Conservation (phyloP, 169 alveolate species). For the Blepharisma undulans region DNA sequence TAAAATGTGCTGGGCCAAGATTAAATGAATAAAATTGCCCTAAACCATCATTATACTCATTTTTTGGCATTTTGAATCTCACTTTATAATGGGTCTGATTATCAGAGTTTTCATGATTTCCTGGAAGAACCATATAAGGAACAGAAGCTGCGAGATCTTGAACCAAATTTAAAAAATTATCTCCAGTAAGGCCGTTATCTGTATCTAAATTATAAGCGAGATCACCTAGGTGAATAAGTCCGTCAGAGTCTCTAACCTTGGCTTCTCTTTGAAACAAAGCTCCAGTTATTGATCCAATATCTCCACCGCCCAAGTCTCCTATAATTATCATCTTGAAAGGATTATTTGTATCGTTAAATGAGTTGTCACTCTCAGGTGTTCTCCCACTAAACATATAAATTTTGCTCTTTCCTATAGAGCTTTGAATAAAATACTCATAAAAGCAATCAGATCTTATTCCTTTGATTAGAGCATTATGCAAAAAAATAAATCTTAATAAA, state of each 20-base stretch:
- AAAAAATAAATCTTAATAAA: not conserved
- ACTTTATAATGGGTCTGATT: slow-evolving; percentile 12
- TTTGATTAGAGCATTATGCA: not conserved
- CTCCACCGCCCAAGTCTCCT: slow-evolving; percentile 14
- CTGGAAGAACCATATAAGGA: slow-evolving; percentile 31
- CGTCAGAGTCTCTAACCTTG: not conserved
- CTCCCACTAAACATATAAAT: not conserved
- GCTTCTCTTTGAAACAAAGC: not conserved
- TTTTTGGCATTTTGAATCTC: slow-evolving; percentile 21
- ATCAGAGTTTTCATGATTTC: slow-evolving; percentile 7
- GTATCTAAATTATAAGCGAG: not conserved
- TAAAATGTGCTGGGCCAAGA: slow-evolving; percentile 28
- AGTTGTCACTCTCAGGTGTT: not conserved
- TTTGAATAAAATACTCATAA: slow-evolving; percentile 13
- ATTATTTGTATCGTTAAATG: not conserved
- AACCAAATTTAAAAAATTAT: not conserved
- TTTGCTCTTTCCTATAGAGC: not conserved
- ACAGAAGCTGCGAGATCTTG: not conserved
- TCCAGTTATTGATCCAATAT: not conserved
- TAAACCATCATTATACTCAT: slow-evolving; percentile 17
- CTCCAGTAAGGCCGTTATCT: slow-evolving; percentile 5
- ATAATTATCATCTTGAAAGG: slow-evolving; percentile 10
- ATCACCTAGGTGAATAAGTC: slow-evolving; percentile 20
- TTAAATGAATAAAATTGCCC: slow-evolving; percentile 26
- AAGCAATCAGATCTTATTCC: not conserved